phyloP scores from a whole-genome alignment of 371 early-diverging fungal species.

The Actinomortierella wolfii region DNA sequence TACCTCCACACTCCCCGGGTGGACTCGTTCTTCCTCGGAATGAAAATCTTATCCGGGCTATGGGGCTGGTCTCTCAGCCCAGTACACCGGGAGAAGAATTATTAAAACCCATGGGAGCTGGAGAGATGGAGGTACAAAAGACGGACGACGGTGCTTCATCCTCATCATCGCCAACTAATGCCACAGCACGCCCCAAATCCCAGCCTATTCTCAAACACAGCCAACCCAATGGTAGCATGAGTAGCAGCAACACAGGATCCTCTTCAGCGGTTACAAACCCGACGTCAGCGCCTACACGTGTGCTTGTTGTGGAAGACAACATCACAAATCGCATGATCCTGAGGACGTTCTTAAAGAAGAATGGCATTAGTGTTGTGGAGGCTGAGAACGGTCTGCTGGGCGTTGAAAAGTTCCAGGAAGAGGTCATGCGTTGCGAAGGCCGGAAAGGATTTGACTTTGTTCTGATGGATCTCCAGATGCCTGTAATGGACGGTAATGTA shows the following conservation, averaged over 20 bases:
- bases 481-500: constrained; percentile 50
- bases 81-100: not conserved
- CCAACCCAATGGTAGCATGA: not conserved
- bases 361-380: constrained; percentile 45
- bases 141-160: not conserved
- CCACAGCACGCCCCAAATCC: not conserved
- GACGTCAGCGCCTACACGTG: constrained; percentile 9
- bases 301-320: constrained; percentile 50
- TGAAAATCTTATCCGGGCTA: constrained; percentile 12
- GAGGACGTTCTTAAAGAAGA: constrained; percentile 45
- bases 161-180: not conserved
- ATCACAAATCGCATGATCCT: constrained; percentile 48
- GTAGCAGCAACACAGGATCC: no score
- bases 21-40: constrained; percentile 32
- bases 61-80: not conserved
- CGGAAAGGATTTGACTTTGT: constrained; percentile 45
- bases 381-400: constrained; percentile 49
- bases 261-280: no score
- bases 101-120: constrained; percentile 5
- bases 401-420: constrained; percentile 43
- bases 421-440: constrained; percentile 24
- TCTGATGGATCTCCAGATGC: constrained; percentile 53
- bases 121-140: constrained; percentile 5
- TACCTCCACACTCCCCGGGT: constrained; percentile 42
- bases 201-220: not conserved